Conservation (phyloP, 179 eudicot genomes). For the Sideroxylon spinosum region DNA sequence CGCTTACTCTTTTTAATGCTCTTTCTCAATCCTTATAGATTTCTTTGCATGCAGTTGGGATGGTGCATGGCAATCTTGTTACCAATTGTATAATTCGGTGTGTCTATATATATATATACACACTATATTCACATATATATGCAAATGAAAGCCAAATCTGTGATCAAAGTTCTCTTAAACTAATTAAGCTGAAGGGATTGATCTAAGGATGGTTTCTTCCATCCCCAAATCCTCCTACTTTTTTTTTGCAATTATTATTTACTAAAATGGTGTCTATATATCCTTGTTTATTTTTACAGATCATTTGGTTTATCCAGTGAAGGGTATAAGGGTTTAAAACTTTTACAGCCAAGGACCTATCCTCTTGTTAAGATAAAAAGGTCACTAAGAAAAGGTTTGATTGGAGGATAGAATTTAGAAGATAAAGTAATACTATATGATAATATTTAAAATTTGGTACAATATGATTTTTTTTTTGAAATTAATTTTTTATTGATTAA, state of each 20-base stretch:
- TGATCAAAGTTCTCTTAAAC: neutral
- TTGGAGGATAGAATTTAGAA: too few species aligned
- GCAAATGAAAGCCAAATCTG: neutral
- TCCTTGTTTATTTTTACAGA: neutral
- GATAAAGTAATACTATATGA: too few species aligned
- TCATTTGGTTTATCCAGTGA: neutral
- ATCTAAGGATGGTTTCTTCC: neutral
- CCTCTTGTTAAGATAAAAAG: too few species aligned
- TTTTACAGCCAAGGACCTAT: too few species aligned
- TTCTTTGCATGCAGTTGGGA: neutral
- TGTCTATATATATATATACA: neutral
- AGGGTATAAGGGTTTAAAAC: neutral
- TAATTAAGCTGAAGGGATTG: neutral
- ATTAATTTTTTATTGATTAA: too few species aligned
- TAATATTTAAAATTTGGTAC: too few species aligned
- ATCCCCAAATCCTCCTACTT: neutral
- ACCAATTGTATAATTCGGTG: too few species aligned
- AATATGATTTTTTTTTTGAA: too few species aligned
- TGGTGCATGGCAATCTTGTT: neutral
- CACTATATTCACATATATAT: neutral
- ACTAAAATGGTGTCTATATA: too few species aligned
- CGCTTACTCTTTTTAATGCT: neutral
- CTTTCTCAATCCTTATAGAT: neutral
- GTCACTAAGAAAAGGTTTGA: too few species aligned
- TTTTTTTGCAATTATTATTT: too few species aligned